phyloP scores from a whole-genome alignment of 2,329 filamentous ascomycete genomes.

The Nemania sp. region DNA sequence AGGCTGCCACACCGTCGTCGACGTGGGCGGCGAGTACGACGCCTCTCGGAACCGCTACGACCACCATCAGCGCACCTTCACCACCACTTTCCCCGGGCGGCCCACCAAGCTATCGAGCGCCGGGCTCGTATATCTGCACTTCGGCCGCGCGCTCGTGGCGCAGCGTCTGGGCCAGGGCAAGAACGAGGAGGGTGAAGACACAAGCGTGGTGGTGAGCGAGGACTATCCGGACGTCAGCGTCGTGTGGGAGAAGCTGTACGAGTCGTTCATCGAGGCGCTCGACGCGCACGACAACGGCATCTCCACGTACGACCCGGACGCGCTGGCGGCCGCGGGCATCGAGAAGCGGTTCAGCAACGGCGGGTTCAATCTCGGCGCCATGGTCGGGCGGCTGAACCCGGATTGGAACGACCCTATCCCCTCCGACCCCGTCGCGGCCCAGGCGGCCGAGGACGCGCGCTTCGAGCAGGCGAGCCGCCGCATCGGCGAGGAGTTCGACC shows the following conservation, averaged over 20 bases:
- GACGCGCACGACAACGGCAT: slow-evolving; percentile 98
- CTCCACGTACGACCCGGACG: slow-evolving; percentile 74
- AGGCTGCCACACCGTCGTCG: slow-evolving; percentile 91
- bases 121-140: slow-evolving; percentile 94
- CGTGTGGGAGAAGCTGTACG: slow-evolving; percentile 87
- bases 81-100: slow-evolving; percentile 79
- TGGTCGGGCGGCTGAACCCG: slow-evolving; percentile 80
- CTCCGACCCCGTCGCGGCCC: slow-evolving; percentile 58
- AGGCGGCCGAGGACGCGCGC: slow-evolving; percentile 76
- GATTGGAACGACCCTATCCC: slow-evolving; percentile 72
- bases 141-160: slow-evolving; percentile 81
- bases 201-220: too few species aligned
- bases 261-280: slow-evolving; percentile 90
- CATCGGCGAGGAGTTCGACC: slow-evolving; percentile 86
- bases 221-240: slow-evolving; percentile 76
- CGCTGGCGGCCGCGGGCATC: slow-evolving; percentile 69
- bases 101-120: slow-evolving; percentile 90
- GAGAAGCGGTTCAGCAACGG: slow-evolving; percentile 82
- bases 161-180: slow-evolving; percentile 55
- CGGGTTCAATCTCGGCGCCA: slow-evolving; percentile 80
- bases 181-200: slow-evolving; percentile 61
- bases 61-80: slow-evolving; percentile 94
- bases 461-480: slow-evolving; percentile 78
- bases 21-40: slow-evolving; percentile 96
- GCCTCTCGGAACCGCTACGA: slow-evolving; percentile 78